Evolutionary conservation across 2,329 filamentous ascomycete genomes (phyloP).

Genomic region (Colletotrichum truncatum): DNA sequence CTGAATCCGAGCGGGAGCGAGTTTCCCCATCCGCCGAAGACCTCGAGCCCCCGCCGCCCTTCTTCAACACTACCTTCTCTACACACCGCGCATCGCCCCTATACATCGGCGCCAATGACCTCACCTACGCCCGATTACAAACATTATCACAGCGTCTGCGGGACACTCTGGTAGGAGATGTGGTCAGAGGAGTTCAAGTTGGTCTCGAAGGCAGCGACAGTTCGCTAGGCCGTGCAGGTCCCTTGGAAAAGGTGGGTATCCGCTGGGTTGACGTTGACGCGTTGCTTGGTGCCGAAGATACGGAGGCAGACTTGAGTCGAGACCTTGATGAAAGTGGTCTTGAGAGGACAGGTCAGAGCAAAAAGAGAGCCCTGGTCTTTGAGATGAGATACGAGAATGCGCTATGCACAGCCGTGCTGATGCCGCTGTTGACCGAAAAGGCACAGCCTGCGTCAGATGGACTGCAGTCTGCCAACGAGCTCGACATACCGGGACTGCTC

Average conservation of each 20-base stretch:
- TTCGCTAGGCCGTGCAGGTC: conserved; percentile 48
- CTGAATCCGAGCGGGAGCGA: not conserved
- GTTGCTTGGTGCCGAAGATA: conserved; percentile 38
- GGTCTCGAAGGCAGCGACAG: conserved; percentile 52
- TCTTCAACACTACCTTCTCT: conserved; percentile 69
- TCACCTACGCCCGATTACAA: conserved; percentile 50
- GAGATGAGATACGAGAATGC: conserved; percentile 63
- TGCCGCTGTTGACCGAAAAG: conserved; percentile 45
- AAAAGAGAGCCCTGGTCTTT: conserved; percentile 49
- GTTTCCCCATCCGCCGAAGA: conserved; percentile 16
- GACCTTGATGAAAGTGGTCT: conserved; percentile 14
- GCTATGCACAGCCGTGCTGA: conserved; percentile 58
- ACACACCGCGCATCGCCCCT: conserved; percentile 65
- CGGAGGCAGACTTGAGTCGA: conserved; percentile 4
- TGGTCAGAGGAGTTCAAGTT: conserved; percentile 68
- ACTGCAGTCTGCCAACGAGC: not conserved
- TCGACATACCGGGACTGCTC: conserved; percentile 8
- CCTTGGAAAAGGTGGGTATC: conserved; percentile 57
- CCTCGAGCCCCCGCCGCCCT: conserved; percentile 45
- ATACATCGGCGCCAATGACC: conserved; percentile 51
- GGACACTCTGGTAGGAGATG: conserved; percentile 65
- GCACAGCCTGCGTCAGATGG: not conserved
- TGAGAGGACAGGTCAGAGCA: conserved; percentile 20
- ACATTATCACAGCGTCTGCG: conserved; percentile 58
- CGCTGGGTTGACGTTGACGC: conserved; percentile 51